phyloP scores from a whole-genome alignment of 768 basidiomycete genomes.

The Boletus tylopilopsis region DNA sequence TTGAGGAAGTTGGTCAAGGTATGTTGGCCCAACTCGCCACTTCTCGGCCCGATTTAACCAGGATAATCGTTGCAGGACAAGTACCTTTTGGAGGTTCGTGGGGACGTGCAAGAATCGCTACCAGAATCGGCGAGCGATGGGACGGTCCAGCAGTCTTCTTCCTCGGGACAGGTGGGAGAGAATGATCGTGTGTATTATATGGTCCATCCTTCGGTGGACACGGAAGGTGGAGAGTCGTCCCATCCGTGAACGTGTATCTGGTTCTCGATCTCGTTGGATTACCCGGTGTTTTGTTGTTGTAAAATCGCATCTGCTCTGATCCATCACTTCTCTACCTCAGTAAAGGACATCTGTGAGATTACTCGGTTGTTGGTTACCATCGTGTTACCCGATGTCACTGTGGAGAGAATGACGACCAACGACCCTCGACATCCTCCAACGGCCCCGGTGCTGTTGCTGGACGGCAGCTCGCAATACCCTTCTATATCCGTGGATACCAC shows the following conservation, averaged over 20 bases:
- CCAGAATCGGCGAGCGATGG: constrained; percentile 60
- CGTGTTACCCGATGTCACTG: constrained; percentile 1
- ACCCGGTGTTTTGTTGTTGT: constrained; percentile 6
- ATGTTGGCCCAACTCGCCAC: not conserved
- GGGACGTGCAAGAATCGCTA: constrained; percentile 79
- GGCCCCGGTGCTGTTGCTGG: constrained; percentile 57
- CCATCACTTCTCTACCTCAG: too few relatives aligned
- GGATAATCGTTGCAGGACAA: constrained; percentile 54
- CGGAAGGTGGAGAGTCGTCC: constrained; percentile 46
- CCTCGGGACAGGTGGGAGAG: constrained; percentile 48
- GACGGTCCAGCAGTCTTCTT: constrained; percentile 44
- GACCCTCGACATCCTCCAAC: constrained; percentile 36
- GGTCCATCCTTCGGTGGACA: constrained; percentile 87
- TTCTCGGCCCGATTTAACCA: constrained; percentile 1
- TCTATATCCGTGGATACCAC: constrained; percentile 51
- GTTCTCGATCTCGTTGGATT: constrained; percentile 11
- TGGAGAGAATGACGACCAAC: constrained; percentile 26
- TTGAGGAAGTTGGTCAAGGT: constrained; percentile 91
- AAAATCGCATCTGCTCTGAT: not conserved
- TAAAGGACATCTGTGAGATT: not conserved
- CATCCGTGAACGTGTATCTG: constrained; percentile 15
- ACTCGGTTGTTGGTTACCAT: not conserved
- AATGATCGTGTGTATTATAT: constrained; percentile 78
- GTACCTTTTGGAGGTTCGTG: constrained; percentile 78
- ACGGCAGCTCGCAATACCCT: constrained; percentile 60